A percentile compares a stretch with the other conserved stretches of the same genome.
These are phyloP conservation scores for Linnemannia zychae DNA, from an alignment of 192 early-diverging fungal genomes.

Conservation along the genomic window DNA sequence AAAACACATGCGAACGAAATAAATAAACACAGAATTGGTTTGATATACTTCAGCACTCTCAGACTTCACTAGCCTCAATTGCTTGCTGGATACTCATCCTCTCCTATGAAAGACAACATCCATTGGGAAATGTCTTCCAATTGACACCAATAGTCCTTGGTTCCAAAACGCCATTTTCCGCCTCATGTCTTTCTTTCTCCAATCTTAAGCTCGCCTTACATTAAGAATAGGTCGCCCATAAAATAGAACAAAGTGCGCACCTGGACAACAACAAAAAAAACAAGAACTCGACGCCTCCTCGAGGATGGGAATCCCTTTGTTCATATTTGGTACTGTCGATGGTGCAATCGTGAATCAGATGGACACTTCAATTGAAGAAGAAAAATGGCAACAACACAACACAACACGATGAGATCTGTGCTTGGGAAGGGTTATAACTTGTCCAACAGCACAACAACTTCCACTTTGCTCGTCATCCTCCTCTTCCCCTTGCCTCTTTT, in stretches of 20 bases:
- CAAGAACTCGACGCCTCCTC: not conserved
- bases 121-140: not conserved
- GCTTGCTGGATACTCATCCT: no score
- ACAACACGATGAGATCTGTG: no score
- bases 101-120: no score
- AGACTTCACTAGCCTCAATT: no score
- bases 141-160: not conserved
- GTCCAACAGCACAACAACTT: conserved; percentile 7
- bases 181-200: not conserved
- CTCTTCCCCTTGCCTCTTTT: not conserved
- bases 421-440: no score
- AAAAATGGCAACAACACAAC: not conserved
- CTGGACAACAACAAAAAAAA: not conserved
- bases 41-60: no score
- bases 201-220: not conserved
- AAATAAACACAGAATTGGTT: not conserved
- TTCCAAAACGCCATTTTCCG: not conserved
- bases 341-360: not conserved
- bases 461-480: not conserved
- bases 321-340: not conserved
- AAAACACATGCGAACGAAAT: not conserved
- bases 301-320: not conserved
- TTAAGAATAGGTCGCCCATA: not conserved
- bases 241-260: not conserved
- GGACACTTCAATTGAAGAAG: not conserved